Base-by-base conservation (phyloP, 208 protist genomes). In the Leishmania guyanensis region DNA sequence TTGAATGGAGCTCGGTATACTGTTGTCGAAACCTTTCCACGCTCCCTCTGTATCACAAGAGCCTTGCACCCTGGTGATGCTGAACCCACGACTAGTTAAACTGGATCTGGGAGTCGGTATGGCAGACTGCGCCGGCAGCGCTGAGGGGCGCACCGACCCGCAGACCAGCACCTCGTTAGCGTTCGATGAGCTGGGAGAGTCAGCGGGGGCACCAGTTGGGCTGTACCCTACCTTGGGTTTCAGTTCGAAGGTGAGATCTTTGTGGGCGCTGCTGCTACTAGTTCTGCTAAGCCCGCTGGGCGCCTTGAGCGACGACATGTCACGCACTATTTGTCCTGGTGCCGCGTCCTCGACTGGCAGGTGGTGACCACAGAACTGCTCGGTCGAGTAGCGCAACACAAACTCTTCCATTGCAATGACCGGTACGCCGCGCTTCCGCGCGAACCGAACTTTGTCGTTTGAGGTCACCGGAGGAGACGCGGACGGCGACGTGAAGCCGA, bases 401-500 rank as follows among this genome's bases (percentile, higher is more conserved):
- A 86, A 89, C 48, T 89, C 80, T 4, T 82, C 72, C 17, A 83
- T 14, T 5, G 82, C 36, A 36, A 90, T 68, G 46, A 72, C 82
- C 60, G 79, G 78, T 56, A 90, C 83, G 64, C 56, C 26, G 77
- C 86, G 82, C n/a, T 69, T 75, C n/a, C 76, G 78, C 10, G 86
- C 84, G 80, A 85, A 85, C 53, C 79, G 78, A 2, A 89, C 60
- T 56, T 87, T 88, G 29, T 80, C 80, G 74, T 81, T 89, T 26
- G 56, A 22, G 9, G 62, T 69, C 29, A 36, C 62, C n/a, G 74
- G 22, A 4, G 50, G 78, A 3, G 64, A 66, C 29, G 64, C 71
- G 6, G 75, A 66, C 22, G 60, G 51, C 26, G 77, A 68, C 4
- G 77, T 81, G 33, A 68, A 56, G 53, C 53, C 58, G 36, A 83